Conservation (phyloP, 148 eudicot species). For the Camellia lanceoleosa region DNA sequence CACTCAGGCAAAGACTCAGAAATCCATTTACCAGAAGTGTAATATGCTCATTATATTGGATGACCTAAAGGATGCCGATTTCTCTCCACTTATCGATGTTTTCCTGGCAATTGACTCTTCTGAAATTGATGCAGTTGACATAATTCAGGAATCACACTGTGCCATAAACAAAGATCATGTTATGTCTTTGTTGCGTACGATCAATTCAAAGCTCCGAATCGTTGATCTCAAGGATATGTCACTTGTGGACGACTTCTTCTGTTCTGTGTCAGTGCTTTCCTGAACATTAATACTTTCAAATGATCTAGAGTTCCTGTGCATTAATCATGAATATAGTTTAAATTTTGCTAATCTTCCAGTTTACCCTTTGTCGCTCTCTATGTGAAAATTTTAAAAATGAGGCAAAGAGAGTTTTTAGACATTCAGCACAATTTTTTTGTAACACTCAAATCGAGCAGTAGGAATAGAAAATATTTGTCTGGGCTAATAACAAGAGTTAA, state of each 20-base stretch:
- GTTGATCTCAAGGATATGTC: constrained; percentile 47
- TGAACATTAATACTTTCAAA: background rate
- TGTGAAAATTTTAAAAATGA: background rate
- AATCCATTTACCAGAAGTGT: constrained; percentile 29
- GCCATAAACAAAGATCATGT: constrained; percentile 38
- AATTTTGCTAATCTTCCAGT: background rate
- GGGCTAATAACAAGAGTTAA: background rate
- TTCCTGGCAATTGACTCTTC: constrained; percentile 24
- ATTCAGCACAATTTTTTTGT: background rate
- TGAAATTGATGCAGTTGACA: constrained; percentile 37
- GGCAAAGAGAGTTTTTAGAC: background rate
- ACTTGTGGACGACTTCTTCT: constrained; percentile 40
- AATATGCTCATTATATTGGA: constrained; percentile 33
- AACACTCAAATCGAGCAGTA: background rate
- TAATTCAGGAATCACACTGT: constrained; percentile 36
- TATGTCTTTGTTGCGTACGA: constrained; percentile 41
- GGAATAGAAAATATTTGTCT: background rate
- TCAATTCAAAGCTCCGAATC: constrained; percentile 43
- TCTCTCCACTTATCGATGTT: constrained; percentile 45
- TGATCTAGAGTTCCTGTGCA: background rate
- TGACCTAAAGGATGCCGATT: constrained; percentile 43
- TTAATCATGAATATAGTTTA: background rate
- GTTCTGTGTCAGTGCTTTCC: constrained; percentile 33
- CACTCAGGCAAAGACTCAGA: constrained; percentile 47
- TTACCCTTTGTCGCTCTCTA: background rate